These are phyloP conservation scores for Phoenix dactylifera DNA, from an alignment of 176 grass and related monocot genomes.

Conservation along the genomic window DNA sequence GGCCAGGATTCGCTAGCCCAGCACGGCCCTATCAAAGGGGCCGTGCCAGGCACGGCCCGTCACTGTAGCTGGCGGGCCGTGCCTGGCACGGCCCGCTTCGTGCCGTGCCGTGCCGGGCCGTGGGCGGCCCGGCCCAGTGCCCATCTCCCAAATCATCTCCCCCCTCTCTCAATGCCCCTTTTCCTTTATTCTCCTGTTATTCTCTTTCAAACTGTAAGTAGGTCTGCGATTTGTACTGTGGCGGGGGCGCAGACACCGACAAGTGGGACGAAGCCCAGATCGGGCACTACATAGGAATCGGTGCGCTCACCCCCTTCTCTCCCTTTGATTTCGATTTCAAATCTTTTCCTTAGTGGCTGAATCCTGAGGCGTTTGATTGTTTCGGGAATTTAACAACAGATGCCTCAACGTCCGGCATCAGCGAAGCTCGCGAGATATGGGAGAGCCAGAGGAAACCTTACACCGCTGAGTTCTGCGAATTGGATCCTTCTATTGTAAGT, in stretches of 20 bases:
- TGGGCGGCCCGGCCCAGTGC: no score
- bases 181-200: background rate
- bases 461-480: conserved; percentile 45
- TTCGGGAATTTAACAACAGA: conserved; percentile 16
- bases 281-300: conserved; percentile 74
- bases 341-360: background rate
- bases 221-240: conserved; percentile 83
- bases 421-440: conserved; percentile 52
- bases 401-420: conserved; percentile 24
- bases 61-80: no score
- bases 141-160: no score
- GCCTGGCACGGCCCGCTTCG: no score
- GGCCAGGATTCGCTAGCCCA: no score
- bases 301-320: conserved; percentile 15
- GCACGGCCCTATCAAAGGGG: no score
- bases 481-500: conserved; percentile 64
- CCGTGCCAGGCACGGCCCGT: no score
- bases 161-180: background rate
- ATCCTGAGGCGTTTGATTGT: background rate
- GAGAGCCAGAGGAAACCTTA: conserved; percentile 62
- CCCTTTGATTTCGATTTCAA: background rate
- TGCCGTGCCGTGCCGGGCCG: no score
- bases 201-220: background rate
- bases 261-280: conserved; percentile 75
- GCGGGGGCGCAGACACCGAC: conserved; percentile 34